Conservation (phyloP, 2,329 filamentous ascomycete genomes). For the Epichloe aotearoae region DNA sequence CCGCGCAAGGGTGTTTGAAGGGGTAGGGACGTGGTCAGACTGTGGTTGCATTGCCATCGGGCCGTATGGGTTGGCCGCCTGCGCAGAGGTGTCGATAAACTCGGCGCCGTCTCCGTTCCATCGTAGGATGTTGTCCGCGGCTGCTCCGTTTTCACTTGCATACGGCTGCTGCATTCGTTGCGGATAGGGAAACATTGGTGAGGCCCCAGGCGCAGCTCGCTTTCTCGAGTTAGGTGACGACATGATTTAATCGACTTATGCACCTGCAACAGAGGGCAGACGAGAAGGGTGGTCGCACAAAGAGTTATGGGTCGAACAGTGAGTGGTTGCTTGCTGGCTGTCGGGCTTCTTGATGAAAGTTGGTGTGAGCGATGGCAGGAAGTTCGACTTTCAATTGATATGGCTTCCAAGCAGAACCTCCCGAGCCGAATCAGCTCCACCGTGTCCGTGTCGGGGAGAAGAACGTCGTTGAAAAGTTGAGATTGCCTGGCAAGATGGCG, state of each 20-base stretch:
- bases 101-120: constrained; percentile 30
- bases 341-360: neutral
- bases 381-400: neutral
- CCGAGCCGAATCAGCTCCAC: neutral
- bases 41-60: constrained; percentile 24
- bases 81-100: constrained; percentile 23
- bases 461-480: neutral
- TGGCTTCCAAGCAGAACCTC: neutral
- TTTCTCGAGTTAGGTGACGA: constrained; percentile 47
- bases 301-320: neutral
- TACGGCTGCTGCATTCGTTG: constrained; percentile 37
- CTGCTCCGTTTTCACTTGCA: constrained; percentile 29
- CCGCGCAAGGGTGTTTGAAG: constrained; percentile 39
- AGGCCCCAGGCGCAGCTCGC: constrained; percentile 58
- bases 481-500: neutral
- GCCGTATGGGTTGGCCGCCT: constrained; percentile 23
- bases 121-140: constrained; percentile 32
- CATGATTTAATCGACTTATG: constrained; percentile 20
- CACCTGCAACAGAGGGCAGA: neutral
- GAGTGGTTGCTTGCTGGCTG: neutral
- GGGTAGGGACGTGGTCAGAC: constrained; percentile 20
- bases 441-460: neutral
- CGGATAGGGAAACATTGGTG: constrained; percentile 44
- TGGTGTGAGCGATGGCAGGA: neutral
- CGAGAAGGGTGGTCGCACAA: neutral